Conservation (phyloP, 2,329 filamentous ascomycete species). For the Aspergillus quadrilineatus region DNA sequence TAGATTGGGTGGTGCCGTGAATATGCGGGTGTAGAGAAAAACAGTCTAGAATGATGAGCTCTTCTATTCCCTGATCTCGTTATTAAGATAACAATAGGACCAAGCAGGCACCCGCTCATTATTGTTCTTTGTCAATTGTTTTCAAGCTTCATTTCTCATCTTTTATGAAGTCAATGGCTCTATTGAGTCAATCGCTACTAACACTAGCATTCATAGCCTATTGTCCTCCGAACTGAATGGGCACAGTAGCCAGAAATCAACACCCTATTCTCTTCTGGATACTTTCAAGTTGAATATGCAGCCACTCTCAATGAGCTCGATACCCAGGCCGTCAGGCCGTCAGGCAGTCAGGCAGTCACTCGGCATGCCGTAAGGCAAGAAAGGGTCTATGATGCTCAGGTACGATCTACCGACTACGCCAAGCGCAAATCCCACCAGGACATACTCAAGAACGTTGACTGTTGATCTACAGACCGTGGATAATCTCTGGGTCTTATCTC, state of each 20-base stretch:
- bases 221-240: background rate
- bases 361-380: conserved; percentile 5
- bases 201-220: background rate
- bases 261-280: background rate
- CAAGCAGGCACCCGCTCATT: background rate
- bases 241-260: background rate
- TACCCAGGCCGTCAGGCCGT: too few species aligned
- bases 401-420: background rate
- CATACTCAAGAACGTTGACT: background rate
- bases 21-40: background rate
- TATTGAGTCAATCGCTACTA: background rate
- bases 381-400: background rate
- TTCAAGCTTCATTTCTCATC: background rate
- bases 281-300: background rate
- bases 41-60: background rate
- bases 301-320: background rate
- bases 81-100: background rate
- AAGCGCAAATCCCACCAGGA: background rate
- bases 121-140: background rate
- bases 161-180: background rate
- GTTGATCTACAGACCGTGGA: background rate
- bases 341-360: background rate
- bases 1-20: background rate
- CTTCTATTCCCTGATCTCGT: background rate
- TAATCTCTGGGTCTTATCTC: conserved; percentile 4